phyloP scores from a whole-genome alignment of 805 yeast genomes.

The Cyberlindnera amylophila region DNA sequence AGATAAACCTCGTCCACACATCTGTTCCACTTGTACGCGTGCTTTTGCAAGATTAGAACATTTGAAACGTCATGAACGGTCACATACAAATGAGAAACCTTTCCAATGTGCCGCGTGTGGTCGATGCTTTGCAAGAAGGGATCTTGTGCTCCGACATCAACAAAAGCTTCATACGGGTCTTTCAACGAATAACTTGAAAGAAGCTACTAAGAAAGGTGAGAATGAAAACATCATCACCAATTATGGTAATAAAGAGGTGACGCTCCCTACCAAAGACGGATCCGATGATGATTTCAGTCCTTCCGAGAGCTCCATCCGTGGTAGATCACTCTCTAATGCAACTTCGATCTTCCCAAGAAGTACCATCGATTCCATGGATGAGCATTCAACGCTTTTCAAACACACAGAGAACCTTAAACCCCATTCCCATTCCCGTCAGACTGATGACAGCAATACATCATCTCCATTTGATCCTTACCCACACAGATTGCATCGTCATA shows the following conservation, averaged over 20 bases:
- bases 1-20: conserved; percentile 91
- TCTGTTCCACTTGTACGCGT: conserved; percentile 86
- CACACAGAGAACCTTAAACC: conserved; percentile 22
- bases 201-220: conserved; percentile 25
- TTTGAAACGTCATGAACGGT: conserved; percentile 86
- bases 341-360: conserved; percentile 9
- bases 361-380: conserved; percentile 15
- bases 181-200: conserved; percentile 42
- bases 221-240: conserved; percentile 35
- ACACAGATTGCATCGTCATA: conserved; percentile 35
- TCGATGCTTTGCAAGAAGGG: conserved; percentile 89
- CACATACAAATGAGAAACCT: conserved; percentile 95
- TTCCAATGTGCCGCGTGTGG: conserved; percentile 96
- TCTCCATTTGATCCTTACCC: conserved; percentile 6
- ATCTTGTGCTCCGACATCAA: conserved; percentile 85
- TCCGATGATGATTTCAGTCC: conserved; percentile 10
- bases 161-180: conserved; percentile 76
- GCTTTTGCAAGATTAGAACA: conserved; percentile 96
- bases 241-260: conserved; percentile 36
- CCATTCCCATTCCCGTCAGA: conserved; percentile 5
- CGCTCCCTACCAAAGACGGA: conserved; percentile 31
- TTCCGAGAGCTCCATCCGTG: conserved; percentile 1
- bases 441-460: conserved; percentile 2
- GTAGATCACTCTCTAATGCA: conserved; percentile 6
- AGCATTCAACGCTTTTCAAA: conserved; percentile 30